Conservation (phyloP, 495 filamentous ascomycete species). For the Penicillium salamii region DNA sequence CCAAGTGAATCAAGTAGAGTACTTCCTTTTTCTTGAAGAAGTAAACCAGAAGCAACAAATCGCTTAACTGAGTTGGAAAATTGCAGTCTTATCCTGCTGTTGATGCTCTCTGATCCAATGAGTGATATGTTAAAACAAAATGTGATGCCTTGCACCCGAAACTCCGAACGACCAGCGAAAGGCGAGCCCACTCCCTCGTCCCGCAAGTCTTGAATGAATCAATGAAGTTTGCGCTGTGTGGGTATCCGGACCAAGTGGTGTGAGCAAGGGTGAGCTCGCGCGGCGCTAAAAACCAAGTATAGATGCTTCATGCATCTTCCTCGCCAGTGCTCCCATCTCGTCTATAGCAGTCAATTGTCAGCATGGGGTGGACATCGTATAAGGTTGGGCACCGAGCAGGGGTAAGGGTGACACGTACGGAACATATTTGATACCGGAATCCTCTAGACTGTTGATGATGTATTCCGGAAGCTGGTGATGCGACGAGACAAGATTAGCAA, state of each 20-base stretch:
- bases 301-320: constrained; percentile 36
- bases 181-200: not conserved
- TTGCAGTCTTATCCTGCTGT: constrained; percentile 8
- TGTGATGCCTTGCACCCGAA: constrained; percentile 25
- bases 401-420: constrained; percentile 40
- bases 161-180: constrained; percentile 21
- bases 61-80: constrained; percentile 1
- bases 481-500: constrained; percentile 2
- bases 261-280: constrained; percentile 6
- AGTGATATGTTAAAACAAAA: constrained; percentile 9
- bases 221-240: constrained; percentile 4
- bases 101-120: constrained; percentile 12
- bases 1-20: constrained; percentile 2
- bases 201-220: not conserved
- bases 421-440: constrained; percentile 67
- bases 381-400: not conserved
- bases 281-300: constrained; percentile 1
- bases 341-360: constrained; percentile 22
- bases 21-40: not conserved
- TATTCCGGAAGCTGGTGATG: constrained; percentile 56
- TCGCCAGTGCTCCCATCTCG: constrained; percentile 52
- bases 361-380: not conserved
- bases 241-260: constrained; percentile 12
- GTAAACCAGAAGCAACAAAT: not conserved
- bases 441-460: constrained; percentile 61